Conservation (phyloP, 768 basidiomycete species). For the Aureoboletus auriporus region DNA sequence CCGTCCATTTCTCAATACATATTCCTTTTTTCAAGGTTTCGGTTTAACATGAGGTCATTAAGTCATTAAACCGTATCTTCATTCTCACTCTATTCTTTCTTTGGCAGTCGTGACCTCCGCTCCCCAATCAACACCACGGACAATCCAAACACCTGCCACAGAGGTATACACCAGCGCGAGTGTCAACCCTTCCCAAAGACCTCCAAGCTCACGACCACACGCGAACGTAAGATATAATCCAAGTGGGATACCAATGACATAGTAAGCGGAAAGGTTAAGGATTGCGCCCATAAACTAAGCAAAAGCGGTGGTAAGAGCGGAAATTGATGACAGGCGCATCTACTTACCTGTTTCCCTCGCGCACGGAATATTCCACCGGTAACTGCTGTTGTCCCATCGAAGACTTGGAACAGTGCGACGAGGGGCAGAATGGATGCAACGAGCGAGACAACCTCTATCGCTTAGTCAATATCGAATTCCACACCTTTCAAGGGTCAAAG, state of each 20-base stretch:
- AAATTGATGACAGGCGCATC: not conserved
- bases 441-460: constrained; percentile 39
- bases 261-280: constrained; percentile 62
- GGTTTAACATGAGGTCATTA: too few relatives aligned
- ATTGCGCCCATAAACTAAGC: constrained; percentile 66
- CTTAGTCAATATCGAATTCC: not conserved
- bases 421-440: constrained; percentile 69
- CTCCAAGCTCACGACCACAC: constrained; percentile 52
- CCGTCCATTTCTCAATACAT: too few relatives aligned
- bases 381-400: constrained; percentile 72
- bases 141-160: constrained; percentile 50
- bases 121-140: constrained; percentile 62
- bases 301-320: not conserved
- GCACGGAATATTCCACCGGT: constrained; percentile 79
- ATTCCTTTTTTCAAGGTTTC: too few relatives aligned
- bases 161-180: constrained; percentile 61
- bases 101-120: constrained; percentile 40
- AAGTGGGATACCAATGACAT: constrained; percentile 78
- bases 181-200: constrained; percentile 85
- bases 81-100: constrained; percentile 31
- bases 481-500: not conserved
- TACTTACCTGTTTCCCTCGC: constrained; percentile 64
- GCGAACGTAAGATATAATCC: constrained; percentile 77
- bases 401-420: constrained; percentile 78
- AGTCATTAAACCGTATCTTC: not conserved